These are phyloP conservation scores for Rhizopus stolonifer DNA, from an alignment of 371 early-diverging fungal species.

Conservation along the genomic window DNA sequence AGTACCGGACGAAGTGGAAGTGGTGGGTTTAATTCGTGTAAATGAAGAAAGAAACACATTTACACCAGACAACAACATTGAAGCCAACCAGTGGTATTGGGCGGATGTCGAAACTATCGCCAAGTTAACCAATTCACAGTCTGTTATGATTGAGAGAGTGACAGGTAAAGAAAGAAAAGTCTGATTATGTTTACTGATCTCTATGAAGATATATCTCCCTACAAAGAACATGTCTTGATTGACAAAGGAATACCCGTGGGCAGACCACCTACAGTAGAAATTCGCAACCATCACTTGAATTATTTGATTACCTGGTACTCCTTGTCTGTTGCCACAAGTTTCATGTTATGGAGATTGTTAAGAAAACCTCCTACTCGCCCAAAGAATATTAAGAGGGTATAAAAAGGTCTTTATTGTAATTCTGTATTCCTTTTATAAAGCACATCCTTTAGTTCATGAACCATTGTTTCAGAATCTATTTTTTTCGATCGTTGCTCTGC, in stretches of 20 bases:
- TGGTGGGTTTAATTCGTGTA: conserved; percentile 64
- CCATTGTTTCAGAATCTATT: conserved; percentile 55
- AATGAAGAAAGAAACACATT: conserved; percentile 68
- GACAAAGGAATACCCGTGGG: conserved; percentile 73
- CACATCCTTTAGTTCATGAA: conserved; percentile 65
- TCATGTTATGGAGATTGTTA: conserved; percentile 64
- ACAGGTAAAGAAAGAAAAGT: conserved; percentile 41
- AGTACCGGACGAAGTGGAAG: conserved; percentile 49
- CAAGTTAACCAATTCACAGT: conserved; percentile 56
- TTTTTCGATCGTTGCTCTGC: conserved; percentile 26
- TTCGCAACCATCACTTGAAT: conserved; percentile 84
- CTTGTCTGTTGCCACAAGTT: conserved; percentile 64
- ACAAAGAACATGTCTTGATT: conserved; percentile 47
- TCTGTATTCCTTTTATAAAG: conserved; percentile 48
- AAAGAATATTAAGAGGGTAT: not conserved
- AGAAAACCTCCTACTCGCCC: conserved; percentile 31
- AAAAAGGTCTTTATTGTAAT: conserved; percentile 15
- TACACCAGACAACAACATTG: conserved; percentile 68
- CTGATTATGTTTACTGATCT: no score
- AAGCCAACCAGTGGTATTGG: conserved; percentile 80
- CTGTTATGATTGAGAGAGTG: conserved; percentile 74
- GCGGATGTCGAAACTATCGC: conserved; percentile 80
- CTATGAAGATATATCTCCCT: conserved; percentile 40
- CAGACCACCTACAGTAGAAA: conserved; percentile 66
- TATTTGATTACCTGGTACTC: conserved; percentile 90